phyloP scores from a whole-genome alignment of 2,329 filamentous ascomycete genomes.

The Pseudogymnoascus sp. region DNA sequence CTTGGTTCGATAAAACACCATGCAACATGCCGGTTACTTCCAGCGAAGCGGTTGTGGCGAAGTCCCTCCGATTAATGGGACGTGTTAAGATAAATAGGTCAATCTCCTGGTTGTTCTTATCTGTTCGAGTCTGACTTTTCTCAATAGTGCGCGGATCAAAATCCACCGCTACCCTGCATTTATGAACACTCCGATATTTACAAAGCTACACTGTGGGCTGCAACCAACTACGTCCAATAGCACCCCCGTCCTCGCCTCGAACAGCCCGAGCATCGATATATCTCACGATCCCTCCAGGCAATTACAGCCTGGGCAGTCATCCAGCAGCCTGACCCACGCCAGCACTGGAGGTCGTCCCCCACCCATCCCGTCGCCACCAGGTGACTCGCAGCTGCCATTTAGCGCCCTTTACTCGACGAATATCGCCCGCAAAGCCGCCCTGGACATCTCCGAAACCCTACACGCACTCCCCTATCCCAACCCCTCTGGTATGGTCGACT shows the following conservation, averaged over 20 bases:
- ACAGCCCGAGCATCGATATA: not conserved
- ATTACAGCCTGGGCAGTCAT: constrained; percentile 13
- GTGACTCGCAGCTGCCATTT: constrained; percentile 35
- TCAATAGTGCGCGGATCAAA: constrained; percentile 43
- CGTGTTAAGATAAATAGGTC: constrained; percentile 47
- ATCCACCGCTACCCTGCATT: constrained; percentile 48
- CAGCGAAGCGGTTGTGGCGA: constrained; percentile 38
- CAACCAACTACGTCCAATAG: constrained; percentile 28
- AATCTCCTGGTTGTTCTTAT: constrained; percentile 5
- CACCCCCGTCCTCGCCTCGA: constrained; percentile 15
- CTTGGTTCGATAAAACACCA: constrained; percentile 32
- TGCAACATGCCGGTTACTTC: constrained; percentile 34
- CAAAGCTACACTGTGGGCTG: constrained; percentile 45
- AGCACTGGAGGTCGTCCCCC: not conserved
- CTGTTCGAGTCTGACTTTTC: not conserved
- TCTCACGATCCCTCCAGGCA: not conserved
- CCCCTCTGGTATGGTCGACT: constrained; percentile 21
- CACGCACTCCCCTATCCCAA: constrained; percentile 42
- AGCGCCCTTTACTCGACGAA: constrained; percentile 42
- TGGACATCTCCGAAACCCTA: constrained; percentile 43
- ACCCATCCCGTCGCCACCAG: not conserved
- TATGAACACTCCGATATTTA: constrained; percentile 44
- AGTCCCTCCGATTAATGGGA: constrained; percentile 42
- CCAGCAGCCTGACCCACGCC: not conserved
- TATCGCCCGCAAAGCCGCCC: constrained; percentile 43